Conservation (phyloP, 768 basidiomycete species). For the Mycena haematopus region DNA sequence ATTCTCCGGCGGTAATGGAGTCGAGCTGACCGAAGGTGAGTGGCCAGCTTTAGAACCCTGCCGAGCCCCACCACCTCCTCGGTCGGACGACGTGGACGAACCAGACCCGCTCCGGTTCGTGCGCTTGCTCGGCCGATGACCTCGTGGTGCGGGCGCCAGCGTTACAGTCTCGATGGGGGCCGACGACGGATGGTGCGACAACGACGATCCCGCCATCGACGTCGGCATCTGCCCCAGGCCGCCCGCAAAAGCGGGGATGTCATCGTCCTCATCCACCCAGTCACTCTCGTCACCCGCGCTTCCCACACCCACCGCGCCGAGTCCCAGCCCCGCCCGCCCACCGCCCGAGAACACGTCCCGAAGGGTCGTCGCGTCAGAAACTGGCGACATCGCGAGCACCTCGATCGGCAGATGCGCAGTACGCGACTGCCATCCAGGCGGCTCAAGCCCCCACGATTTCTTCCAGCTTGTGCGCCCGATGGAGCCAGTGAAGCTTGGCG, state of each 20-base stretch:
- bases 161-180: constrained; percentile 46
- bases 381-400: constrained; percentile 73
- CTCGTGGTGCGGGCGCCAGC: constrained; percentile 59
- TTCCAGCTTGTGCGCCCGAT: constrained; percentile 83
- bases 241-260: constrained; percentile 73
- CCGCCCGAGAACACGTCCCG: constrained; percentile 82
- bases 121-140: constrained; percentile 48
- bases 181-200: constrained; percentile 17
- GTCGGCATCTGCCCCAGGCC: constrained; percentile 73
- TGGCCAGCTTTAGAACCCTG: constrained; percentile 56
- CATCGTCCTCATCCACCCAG: constrained; percentile 90
- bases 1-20: constrained; percentile 63
- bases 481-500: constrained; percentile 46
- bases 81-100: constrained; percentile 25
- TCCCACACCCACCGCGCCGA: constrained; percentile 31
- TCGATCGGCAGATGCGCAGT: constrained; percentile 75
- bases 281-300: constrained; percentile 79
- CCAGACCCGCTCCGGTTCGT: constrained; percentile 37
- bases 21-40: constrained; percentile 64
- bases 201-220: constrained; percentile 21
- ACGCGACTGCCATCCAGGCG: constrained; percentile 82
- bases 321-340: constrained; percentile 48
- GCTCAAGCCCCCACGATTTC: constrained; percentile 88
- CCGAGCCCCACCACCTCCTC: constrained; percentile 32
- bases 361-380: constrained; percentile 55